Base-by-base conservation (phyloP, 768 basidiomycete species). In the Trametes villosa region DNA sequence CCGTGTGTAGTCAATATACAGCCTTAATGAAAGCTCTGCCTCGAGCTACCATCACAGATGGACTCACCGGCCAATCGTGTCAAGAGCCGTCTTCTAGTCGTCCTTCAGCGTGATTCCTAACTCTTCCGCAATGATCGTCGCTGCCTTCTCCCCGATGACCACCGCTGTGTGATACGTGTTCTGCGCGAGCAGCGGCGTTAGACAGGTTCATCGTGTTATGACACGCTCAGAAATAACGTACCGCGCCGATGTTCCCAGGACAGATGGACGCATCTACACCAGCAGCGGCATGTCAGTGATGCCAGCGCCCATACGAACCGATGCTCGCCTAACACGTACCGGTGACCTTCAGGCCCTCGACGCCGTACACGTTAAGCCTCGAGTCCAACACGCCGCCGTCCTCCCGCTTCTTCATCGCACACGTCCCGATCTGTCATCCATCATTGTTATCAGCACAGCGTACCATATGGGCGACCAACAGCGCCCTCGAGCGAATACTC, bases 341-440 rank as follows among this genome's bases (percentile, higher is more conserved):
- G 12, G 40, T 53, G 27, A 67, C 63, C 67, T 89, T 86, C 54
- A 89, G 72, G 26, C 79, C 78, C 62, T 76, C 66, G 2, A 83
- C 77, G 0, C 85, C 86, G 59, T 88, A 87, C 12, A 90, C 86
- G 59, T 85, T 85, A 44, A 89, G 71, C 18, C 75, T 74, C 30
- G 79, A 53, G 67, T 90, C 85, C 12, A 90, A 83, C 2, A 89
- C 88, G 11, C 87, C 87, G 4, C 81, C 82, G 41, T 77, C 59
- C n/a, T 82, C 77, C 17, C 80, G 78, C 7, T 82, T 78, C 70
- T 88, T 87, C 87, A 89, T 88, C 1, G 85, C 81, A 58, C 86
- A 88, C 0, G 86, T 88, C 29, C 86, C 87, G 12, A 86, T 75
- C 85, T 87, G 56, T 4, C 1, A 27, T 1, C 41, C 26, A 57